phyloP scores from a whole-genome alignment of 2,329 filamentous ascomycete species.

The Fusarium tuaranense region DNA sequence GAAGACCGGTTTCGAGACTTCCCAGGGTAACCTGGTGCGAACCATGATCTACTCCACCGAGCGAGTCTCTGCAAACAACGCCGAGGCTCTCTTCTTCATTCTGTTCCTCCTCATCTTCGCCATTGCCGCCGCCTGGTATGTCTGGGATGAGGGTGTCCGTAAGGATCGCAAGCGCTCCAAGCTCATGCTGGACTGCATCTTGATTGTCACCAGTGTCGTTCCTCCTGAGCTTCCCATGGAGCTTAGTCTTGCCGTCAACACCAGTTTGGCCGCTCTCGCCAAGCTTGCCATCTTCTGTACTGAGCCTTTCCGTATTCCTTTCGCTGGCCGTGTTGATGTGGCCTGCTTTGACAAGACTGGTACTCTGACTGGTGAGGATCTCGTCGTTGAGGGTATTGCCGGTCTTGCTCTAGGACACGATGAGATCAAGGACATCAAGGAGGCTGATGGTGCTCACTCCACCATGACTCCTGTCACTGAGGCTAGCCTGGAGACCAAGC shows the following conservation, averaged over 20 bases:
- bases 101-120: constrained; percentile 96
- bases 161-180: constrained; percentile 98
- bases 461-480: constrained; percentile 78
- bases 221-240: constrained; percentile 99
- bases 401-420: constrained; percentile 81
- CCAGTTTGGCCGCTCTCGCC: constrained; percentile 91
- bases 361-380: constrained; percentile 93
- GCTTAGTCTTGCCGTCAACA: constrained; percentile 96
- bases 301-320: constrained; percentile 98
- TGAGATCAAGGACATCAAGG: constrained; percentile 72
- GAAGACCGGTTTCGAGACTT: constrained; percentile 99
- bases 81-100: constrained; percentile 96
- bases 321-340: constrained; percentile 92
- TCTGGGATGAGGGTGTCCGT: constrained; percentile 95
- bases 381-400: constrained; percentile 97
- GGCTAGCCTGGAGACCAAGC: constrained; percentile 82
- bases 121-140: constrained; percentile 97
- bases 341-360: constrained; percentile 99
- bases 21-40: constrained; percentile 94
- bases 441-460: constrained; percentile 85
- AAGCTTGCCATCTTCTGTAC: constrained; percentile 99
- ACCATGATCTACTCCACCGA: constrained; percentile 99
- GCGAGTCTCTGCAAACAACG: constrained; percentile 97
- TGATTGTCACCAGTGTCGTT: constrained; percentile 97
- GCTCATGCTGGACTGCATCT: constrained; percentile 93